Percentiles rank a stretch among this genome's conserved stretches.
These are phyloP conservation scores for Beauveria sp. DNA, from an alignment of 2,329 filamentous ascomycete species.

Conservation along the genomic window DNA sequence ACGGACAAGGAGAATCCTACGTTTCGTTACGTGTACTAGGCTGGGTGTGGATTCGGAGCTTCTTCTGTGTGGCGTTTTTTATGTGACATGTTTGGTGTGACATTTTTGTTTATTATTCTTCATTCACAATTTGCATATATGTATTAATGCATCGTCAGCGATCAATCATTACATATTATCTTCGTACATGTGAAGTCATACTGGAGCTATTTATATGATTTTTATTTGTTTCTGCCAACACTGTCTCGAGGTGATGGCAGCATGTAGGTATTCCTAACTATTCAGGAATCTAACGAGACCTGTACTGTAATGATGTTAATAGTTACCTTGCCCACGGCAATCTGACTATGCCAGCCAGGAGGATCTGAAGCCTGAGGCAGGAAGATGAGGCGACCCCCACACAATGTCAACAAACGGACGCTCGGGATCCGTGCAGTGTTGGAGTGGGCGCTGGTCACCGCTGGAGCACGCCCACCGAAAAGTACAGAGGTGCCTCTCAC, in stretches of 20 bases:
- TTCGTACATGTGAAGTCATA: no score
- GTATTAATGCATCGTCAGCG: not conserved
- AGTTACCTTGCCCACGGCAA: no score
- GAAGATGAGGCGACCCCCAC: not conserved
- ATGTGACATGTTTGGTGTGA: not conserved
- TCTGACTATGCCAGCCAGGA: no score
- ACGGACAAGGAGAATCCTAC: constrained; percentile 51
- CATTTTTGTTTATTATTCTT: not conserved
- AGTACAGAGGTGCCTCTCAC: no score
- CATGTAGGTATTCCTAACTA: no score
- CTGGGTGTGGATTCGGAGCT: not conserved
- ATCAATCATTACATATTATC: not conserved
- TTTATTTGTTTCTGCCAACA: no score
- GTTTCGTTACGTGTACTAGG: constrained; percentile 44
- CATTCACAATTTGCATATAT: not conserved
- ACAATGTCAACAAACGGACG: not conserved
- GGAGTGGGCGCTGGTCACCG: not conserved
- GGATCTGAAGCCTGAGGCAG: no score
- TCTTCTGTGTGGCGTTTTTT: not conserved
- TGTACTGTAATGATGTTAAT: no score
- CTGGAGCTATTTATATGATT: no score
- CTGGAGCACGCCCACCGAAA: no score
- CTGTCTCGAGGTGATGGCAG: no score
- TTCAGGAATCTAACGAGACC: no score
- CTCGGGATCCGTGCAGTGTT: constrained; percentile 2